Evolutionary conservation across 345 rosid species (phyloP), one percentile per base, ranked within the genome.

Genomic region (Punica granatum): DNA sequence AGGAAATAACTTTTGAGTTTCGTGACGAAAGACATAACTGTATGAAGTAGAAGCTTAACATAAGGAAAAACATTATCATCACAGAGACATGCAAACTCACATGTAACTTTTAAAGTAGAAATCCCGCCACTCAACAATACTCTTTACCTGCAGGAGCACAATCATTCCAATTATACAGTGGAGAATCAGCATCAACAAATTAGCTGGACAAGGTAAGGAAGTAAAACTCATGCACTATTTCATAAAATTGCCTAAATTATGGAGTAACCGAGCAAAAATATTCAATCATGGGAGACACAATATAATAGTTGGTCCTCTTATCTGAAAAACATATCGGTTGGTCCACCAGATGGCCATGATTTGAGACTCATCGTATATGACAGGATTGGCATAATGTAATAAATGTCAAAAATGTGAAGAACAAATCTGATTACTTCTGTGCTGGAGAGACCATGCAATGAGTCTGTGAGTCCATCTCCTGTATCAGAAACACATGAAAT

Each of bases 381-480:
- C 8, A 9, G 12, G 23, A 23, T 7, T 8, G 58, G 58, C 58
- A 51, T 51, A 13, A 6, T 21, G 0, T 23, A n/a, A 51, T 30
- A n/a, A 23, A 23, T 12, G 6, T 49, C 28, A n/a, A 49, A 25
- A 49, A 2, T 8, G 28, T n/a, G n/a, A n/a, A 49, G 18, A 49
- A 49, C 12, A 46, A 46, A 21, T 18, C 25, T 51, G 35, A 64
- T 77, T 78, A 93, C 97, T 87, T 89, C 94, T 60, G 90, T 72
- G 77, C 90, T 90, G 60, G 97, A 87, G 68, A 93, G 76, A 54
- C 83, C 94, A 67, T 35, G 84, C 77, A 93, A 67, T 3, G 92
- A 87, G 76, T 90, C 96, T 3, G 90, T 86, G 56, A 93, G 92
- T 67, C 98, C 98, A 74, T 93, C 96, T 73, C 94, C 98, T 90